phyloP scores from a whole-genome alignment of 2,329 filamentous ascomycete genomes.

The Pyrenophora tritici-repentis region DNA sequence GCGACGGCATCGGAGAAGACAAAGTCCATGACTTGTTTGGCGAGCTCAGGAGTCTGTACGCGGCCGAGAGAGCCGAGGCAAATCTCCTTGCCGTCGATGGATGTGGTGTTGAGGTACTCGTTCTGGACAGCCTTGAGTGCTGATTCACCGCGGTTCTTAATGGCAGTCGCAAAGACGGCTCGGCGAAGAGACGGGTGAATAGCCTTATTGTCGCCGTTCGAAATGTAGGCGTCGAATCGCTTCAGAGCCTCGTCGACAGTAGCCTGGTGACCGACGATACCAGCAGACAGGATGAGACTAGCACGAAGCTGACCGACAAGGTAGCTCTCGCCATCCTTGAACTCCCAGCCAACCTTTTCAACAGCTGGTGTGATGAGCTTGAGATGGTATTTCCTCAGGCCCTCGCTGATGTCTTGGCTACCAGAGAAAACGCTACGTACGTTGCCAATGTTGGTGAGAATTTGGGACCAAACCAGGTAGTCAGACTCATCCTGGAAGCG shows the following conservation, averaged over 20 bases:
- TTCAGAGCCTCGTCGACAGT: slow-evolving; percentile 74
- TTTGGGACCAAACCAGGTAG: slow-evolving; percentile 87
- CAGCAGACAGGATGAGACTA: slow-evolving; percentile 76
- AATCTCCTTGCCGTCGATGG: slow-evolving; percentile 90
- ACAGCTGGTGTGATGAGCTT: slow-evolving; percentile 76
- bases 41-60: slow-evolving; percentile 70
- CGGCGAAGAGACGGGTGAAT: slow-evolving; percentile 82
- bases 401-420: slow-evolving; percentile 71
- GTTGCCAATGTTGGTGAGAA: slow-evolving; percentile 74
- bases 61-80: slow-evolving; percentile 76
- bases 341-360: slow-evolving; percentile 84
- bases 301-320: slow-evolving; percentile 82
- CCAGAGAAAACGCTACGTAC: slow-evolving; percentile 85
- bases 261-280: slow-evolving; percentile 74
- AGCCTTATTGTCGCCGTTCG: slow-evolving; percentile 66
- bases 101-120: slow-evolving; percentile 80
- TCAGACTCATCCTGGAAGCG: slow-evolving; percentile 82
- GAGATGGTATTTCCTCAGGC: slow-evolving; percentile 77
- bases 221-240: slow-evolving; percentile 79
- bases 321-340: slow-evolving; percentile 76
- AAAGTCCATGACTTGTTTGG: slow-evolving; percentile 71
- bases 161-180: slow-evolving; percentile 77
- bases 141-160: slow-evolving; percentile 71
- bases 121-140: slow-evolving; percentile 79
- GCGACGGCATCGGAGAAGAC: slow-evolving; percentile 84